Evolutionary conservation across 441 rosid species (phyloP), one percentile per base, ranked within the genome.

Genomic region (Populus hybrid): DNA sequence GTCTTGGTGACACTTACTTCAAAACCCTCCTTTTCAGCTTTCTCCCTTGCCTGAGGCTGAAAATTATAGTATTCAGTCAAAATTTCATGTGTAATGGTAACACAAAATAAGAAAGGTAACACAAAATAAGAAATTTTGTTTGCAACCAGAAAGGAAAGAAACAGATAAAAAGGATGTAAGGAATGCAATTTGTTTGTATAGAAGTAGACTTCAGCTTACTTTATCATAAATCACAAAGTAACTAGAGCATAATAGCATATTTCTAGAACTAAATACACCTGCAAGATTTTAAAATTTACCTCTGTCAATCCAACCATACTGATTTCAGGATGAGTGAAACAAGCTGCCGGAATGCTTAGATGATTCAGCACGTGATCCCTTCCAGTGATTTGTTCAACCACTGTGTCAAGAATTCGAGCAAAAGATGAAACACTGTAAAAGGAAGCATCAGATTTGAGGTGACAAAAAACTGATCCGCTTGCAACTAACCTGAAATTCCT

Each of bases 1-100:
- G 97, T 95, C 89, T 90, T 95, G 73, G 88, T 92, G 82, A 94
- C 81, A 80, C 92, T 86, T 61, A 94, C 83, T 89, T 94, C 92
- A 78, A 95, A 95, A 73, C 98, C 99, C 84, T 94, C 99, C 67
- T 84, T 84, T 82, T 89, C 93, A 38, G 89, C 98, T 81, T 89
- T 94, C 83, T 95, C 98, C 85, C 91, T 95, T n/a, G 99, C 99
- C 89, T 94, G 97, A 81, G 98, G 97, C 98, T 95, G 92, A 18
- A 35, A 80, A 71, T 24, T 73, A 23, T 64, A 70, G 38, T 29
- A 33, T 72, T 68, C 66, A 75, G 82, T 83, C 71, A 79, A 38
- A 31, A 68, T 45, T 40, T 69, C 69, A 45, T 71, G 71, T 59
- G 29, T 10, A 38, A 76, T 63, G 31, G 31, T 3, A 29, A 29